Percentiles rank a stretch among this genome's conserved stretches.
phyloP scores from a whole-genome alignment of 345 rosid species.

The Nasturtium officinale region DNA sequence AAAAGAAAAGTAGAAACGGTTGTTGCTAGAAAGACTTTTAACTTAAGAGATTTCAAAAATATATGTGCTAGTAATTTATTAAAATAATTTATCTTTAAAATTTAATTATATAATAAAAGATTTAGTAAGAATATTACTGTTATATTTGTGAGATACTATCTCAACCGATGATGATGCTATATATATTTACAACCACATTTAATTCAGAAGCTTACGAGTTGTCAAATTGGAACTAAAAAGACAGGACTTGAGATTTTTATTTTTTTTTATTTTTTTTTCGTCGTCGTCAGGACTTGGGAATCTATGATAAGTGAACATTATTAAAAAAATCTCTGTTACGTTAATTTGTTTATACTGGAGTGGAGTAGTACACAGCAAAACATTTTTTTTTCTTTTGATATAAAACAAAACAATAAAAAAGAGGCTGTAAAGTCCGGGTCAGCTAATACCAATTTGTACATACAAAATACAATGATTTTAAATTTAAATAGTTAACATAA shows the following conservation, averaged over 20 bases:
- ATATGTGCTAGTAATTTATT: no score
- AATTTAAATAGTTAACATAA: background rate
- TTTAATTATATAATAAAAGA: no score
- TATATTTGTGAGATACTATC: no score
- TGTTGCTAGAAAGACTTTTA: no score
- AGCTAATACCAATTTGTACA: conserved; percentile 10
- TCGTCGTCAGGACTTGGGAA: background rate
- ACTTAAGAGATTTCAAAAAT: no score
- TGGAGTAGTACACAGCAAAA: background rate
- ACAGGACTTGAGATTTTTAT: no score
- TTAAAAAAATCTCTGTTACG: background rate
- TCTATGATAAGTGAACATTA: background rate
- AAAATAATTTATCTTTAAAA: no score
- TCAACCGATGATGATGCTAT: no score
- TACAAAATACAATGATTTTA: background rate
- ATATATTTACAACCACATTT: background rate
- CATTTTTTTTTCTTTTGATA: no score
- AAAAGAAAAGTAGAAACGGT: no score
- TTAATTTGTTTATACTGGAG: background rate
- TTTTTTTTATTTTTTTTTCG: no score
- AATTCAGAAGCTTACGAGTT: background rate
- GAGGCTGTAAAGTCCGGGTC: conserved; percentile 9
- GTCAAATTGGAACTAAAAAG: background rate
- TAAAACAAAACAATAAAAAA: background rate
- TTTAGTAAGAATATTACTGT: no score